Conservation (phyloP, 169 alveolate species). For the Perkinsus olseni region DNA sequence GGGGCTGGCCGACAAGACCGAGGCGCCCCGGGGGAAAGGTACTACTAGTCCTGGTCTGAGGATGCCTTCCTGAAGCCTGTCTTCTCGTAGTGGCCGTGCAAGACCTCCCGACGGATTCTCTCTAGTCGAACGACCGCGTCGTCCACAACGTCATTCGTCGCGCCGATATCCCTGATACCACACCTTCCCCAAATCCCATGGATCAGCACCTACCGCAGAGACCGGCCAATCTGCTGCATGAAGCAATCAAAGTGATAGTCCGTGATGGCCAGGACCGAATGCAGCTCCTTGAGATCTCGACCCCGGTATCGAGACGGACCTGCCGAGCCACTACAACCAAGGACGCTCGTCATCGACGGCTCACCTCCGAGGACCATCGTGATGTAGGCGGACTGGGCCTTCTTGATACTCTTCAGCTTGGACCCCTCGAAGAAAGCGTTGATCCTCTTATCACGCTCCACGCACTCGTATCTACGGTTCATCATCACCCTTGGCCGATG, state of each 20-base stretch:
- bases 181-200: background rate
- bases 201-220: background rate
- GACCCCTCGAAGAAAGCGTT: background rate
- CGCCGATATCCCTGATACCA: background rate
- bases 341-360: background rate
- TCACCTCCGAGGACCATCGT: background rate
- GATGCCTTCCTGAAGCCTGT: background rate
- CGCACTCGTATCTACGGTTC: background rate
- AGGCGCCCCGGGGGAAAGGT: no score
- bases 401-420: background rate
- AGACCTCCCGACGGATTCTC: background rate
- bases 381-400: background rate
- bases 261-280: background rate
- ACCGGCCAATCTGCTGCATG: background rate
- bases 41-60: background rate
- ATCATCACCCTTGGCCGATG: background rate
- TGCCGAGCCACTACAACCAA: background rate
- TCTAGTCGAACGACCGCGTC: background rate
- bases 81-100: background rate
- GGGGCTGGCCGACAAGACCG: no score
- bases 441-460: background rate
- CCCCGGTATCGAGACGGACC: background rate
- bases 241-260: background rate
- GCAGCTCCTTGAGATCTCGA: background rate
- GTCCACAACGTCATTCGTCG: background rate